A percentile compares a stretch with the other conserved stretches of the same genome.
phyloP scores from a whole-genome alignment of 2,329 filamentous ascomycete species.

The Cladosporium phlei region DNA sequence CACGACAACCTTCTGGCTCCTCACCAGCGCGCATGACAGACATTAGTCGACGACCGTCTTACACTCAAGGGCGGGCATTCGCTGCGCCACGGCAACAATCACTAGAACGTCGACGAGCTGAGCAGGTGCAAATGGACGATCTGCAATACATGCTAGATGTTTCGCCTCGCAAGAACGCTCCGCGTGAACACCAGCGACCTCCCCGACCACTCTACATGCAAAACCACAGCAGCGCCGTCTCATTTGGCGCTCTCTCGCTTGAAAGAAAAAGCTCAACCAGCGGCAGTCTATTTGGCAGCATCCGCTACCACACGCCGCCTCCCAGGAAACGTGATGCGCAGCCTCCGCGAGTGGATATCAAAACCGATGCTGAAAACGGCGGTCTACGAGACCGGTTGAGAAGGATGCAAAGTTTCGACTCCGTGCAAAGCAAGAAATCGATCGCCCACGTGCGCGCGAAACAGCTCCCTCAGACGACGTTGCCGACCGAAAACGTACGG shows the following conservation, averaged over 20 bases:
- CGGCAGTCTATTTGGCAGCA: constrained; percentile 17
- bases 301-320: constrained; percentile 25
- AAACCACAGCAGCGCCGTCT: constrained; percentile 24
- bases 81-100: constrained; percentile 49
- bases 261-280: constrained; percentile 13
- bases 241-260: constrained; percentile 21
- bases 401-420: constrained; percentile 27
- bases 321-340: not conserved
- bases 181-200: constrained; percentile 4
- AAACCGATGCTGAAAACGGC: constrained; percentile 5
- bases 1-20: constrained; percentile 2
- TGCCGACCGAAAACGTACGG: not conserved
- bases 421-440: constrained; percentile 21
- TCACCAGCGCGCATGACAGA: constrained; percentile 7
- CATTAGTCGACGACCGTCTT: constrained; percentile 29
- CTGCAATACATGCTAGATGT: constrained; percentile 39
- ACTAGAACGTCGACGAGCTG: constrained; percentile 42
- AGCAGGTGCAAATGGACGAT: constrained; percentile 39
- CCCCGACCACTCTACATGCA: constrained; percentile 9
- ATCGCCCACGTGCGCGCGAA: constrained; percentile 6
- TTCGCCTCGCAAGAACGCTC: constrained; percentile 40
- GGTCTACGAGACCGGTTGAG: constrained; percentile 23
- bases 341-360: constrained; percentile 12
- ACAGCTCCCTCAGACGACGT: not conserved
- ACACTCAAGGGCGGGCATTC: constrained; percentile 49